Base-by-base conservation (phyloP, 352 stramenopile species). In the Pythium monospermum region DNA sequence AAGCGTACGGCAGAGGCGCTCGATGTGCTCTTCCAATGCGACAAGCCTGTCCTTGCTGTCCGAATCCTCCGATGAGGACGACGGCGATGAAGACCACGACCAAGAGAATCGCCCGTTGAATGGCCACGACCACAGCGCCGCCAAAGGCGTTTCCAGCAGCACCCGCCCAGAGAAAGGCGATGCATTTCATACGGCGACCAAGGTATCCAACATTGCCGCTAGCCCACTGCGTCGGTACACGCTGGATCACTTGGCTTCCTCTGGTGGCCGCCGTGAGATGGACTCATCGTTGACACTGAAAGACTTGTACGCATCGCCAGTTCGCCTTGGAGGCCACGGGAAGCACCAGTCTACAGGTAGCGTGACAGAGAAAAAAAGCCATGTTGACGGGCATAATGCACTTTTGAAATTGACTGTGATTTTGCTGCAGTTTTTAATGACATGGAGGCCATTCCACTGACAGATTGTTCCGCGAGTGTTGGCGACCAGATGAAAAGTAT, bases 1-100 rank as follows among this genome's bases (percentile, higher is more conserved):
- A n/a, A 74, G 63, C 49, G 59, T 58, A 13, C 62, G 66, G n/a
- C 51, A 50, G 19, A 59, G 55, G 0, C 59, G 68, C 13, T 63
- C 62, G 12, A 37, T 49, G 18, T 38, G 51, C 22, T 46, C 43
- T 5, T 53, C 50, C 16, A 21, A 23, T 15, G 46, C 40, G 11
- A 51, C 43, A 15, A 57, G 49, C 19, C 28, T 54, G 21, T 60
- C 49, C 50, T 15, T 58, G 21, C 33, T 66, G 1, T 66, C 57
- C 15, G 40, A 51, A 18, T 40, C 26, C 25, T 60, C 45, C 19
- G 30, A 15, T 26, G 22, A 35, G 15, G 28, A 32, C 23, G 26
- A 39, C 13, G 47, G 23, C 35, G 31, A 50, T 2, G 26, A 39
- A 26, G 37, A 57, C 6, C 27, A 52, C 16, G 32, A 52, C 35